Conservation (phyloP, 768 basidiomycete species). For the Serendipita vermifera region DNA sequence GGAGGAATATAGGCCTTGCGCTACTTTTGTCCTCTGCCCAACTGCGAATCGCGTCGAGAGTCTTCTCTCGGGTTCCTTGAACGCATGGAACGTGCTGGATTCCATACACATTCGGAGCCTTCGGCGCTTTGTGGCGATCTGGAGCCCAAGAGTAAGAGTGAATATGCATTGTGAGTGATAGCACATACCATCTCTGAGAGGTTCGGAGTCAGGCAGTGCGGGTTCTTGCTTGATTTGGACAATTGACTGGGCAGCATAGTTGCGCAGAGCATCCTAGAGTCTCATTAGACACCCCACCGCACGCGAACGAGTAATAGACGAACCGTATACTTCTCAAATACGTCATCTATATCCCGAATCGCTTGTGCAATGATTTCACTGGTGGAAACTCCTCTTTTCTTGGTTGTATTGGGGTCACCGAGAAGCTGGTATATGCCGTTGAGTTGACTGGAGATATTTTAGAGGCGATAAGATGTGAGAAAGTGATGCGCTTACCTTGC, state of each 20-base stretch:
- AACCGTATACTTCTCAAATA: background rate
- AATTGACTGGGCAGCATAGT: background rate
- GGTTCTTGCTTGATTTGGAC: background rate
- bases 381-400: background rate
- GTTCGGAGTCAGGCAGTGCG: background rate
- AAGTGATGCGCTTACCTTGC: background rate
- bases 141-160: no score
- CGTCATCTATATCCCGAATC: background rate
- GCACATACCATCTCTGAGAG: background rate
- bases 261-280: background rate
- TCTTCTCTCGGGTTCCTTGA: background rate
- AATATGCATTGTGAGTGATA: background rate
- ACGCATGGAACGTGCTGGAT: background rate
- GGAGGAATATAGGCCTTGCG: background rate
- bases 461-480: background rate
- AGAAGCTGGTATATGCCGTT: background rate
- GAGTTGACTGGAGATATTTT: background rate
- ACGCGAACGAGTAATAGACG: background rate
- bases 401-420: background rate
- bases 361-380: background rate
- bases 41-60: background rate
- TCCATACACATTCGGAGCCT: background rate
- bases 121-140: no score
- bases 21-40: background rate
- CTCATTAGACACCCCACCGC: background rate